phyloP scores from a whole-genome alignment of 768 basidiomycete genomes.

The Termitomyces titanicus region DNA sequence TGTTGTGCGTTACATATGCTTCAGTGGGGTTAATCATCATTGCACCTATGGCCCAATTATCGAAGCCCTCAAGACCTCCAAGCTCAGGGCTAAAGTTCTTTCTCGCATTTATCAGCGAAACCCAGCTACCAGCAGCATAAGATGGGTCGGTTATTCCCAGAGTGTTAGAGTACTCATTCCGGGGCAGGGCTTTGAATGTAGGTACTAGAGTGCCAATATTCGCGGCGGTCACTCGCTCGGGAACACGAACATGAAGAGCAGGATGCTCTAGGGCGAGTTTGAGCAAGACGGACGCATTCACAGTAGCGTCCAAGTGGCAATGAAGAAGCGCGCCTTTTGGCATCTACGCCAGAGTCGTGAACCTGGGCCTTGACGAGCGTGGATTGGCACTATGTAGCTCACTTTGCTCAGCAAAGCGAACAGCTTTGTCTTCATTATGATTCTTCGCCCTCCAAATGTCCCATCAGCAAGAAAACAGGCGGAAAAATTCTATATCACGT shows the following conservation, averaged over 20 bases:
- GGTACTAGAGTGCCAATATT: constrained; percentile 46
- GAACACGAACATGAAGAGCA: constrained; percentile 55
- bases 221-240: constrained; percentile 31
- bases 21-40: constrained; percentile 69
- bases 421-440: constrained; percentile 59
- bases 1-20: constrained; percentile 72
- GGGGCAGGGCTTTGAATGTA: constrained; percentile 48
- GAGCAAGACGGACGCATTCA: constrained; percentile 50
- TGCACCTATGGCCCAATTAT: constrained; percentile 56
- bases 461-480: not conserved
- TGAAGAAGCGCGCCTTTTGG: constrained; percentile 79
- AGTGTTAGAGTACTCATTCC: constrained; percentile 24
- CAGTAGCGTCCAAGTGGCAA: constrained; percentile 72
- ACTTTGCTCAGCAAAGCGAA: constrained; percentile 64
- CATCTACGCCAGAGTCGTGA: constrained; percentile 44
- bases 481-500: not conserved
- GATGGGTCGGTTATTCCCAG: constrained; percentile 34
- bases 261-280: constrained; percentile 52
- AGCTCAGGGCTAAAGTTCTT: constrained; percentile 44
- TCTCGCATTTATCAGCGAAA: constrained; percentile 52
- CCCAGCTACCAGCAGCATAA: constrained; percentile 49
- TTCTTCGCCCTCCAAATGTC: constrained; percentile 38
- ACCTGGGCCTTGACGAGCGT: not conserved
- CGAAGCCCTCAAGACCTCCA: constrained; percentile 65
- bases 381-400: not conserved